Conservation (phyloP, 257 asterid genomes). For the Petunia axillaris region DNA sequence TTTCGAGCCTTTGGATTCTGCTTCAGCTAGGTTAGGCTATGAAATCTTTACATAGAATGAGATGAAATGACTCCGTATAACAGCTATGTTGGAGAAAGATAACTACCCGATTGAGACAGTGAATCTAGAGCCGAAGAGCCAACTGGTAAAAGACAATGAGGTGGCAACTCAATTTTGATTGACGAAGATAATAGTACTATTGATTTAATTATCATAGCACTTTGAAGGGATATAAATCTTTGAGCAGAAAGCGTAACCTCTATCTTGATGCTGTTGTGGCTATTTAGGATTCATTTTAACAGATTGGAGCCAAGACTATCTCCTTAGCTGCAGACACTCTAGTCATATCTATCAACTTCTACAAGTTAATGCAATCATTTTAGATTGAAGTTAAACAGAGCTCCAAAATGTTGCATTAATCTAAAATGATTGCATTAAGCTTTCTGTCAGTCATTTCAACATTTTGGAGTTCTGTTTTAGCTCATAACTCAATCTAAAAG, state of each 20-base stretch:
- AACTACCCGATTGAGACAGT: neutral
- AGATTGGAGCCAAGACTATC: neutral
- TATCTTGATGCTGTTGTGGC: neutral
- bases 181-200: neutral
- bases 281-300: neutral
- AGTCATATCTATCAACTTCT: neutral
- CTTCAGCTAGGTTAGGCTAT: neutral
- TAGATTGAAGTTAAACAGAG: no score
- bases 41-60: neutral
- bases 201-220: neutral
- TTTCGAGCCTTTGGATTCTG: neutral
- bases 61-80: neutral
- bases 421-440: no score
- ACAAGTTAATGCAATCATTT: no score
- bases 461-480: no score
- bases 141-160: neutral
- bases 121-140: neutral
- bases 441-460: no score
- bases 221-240: neutral
- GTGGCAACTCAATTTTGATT: neutral
- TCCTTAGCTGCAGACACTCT: constrained; percentile 4
- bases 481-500: no score
- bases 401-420: no score
- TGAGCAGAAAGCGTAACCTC: neutral
- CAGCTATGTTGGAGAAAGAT: neutral